Conservation (phyloP, 75 land plant genomes). For the Cunninghamia lanceolata region DNA sequence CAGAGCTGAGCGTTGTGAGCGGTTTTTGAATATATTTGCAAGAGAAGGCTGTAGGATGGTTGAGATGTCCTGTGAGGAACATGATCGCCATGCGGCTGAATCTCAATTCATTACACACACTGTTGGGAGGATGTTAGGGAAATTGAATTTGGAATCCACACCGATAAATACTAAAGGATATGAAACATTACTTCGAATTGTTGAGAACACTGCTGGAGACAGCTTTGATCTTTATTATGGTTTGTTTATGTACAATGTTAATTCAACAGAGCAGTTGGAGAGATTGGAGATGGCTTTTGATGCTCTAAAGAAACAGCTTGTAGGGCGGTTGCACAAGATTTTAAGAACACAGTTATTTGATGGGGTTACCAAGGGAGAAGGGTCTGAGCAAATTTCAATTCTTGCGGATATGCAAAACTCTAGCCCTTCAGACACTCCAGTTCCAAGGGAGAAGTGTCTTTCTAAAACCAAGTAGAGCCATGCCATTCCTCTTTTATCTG, state of each 20-base stretch:
- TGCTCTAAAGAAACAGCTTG: constrained; percentile 60
- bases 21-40: constrained; percentile 58
- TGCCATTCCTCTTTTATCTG: not conserved
- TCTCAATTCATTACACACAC: constrained; percentile 74
- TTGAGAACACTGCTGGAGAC: constrained; percentile 68
- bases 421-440: not conserved
- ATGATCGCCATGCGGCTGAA: constrained; percentile 65
- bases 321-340: constrained; percentile 53
- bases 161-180: constrained; percentile 87
- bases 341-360: constrained; percentile 60
- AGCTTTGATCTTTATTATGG: constrained; percentile 95
- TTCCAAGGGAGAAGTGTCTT: no score
- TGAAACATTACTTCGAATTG: constrained; percentile 71
- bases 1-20: constrained; percentile 32
- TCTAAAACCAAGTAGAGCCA: not conserved
- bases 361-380: not conserved
- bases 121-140: constrained; percentile 62
- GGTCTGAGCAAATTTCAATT: not conserved
- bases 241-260: constrained; percentile 82
- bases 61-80: constrained; percentile 79
- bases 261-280: constrained; percentile 81
- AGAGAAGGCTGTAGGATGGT: constrained; percentile 80
- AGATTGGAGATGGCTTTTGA: constrained; percentile 74
- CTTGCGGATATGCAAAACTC: not conserved
- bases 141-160: constrained; percentile 56